These are phyloP conservation scores for Aspergillus udagawae DNA, from an alignment of 2,329 filamentous ascomycete species.

Conservation along the genomic window DNA sequence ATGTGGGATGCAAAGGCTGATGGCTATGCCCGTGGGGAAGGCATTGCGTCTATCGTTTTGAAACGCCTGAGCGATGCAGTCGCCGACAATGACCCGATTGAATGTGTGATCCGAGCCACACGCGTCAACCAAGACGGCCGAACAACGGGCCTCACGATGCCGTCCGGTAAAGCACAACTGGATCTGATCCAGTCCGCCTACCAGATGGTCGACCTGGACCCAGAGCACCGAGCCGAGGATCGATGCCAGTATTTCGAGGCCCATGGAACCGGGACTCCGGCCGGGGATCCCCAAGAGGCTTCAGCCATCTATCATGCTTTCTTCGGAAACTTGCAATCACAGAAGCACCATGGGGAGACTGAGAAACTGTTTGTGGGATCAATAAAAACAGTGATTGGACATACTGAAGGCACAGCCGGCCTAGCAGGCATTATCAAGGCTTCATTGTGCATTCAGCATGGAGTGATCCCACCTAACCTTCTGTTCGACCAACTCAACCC, in stretches of 20 bases:
- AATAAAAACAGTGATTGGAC: too few species aligned
- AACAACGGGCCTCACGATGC: conserved; percentile 1
- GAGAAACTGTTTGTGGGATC: too few species aligned
- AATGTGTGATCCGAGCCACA: conserved; percentile 25
- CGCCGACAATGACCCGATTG: conserved; percentile 24
- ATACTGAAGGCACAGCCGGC: conserved; percentile 11
- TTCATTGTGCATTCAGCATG: conserved; percentile 11
- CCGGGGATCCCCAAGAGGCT: conserved; percentile 8
- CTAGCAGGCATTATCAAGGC: conserved; percentile 16
- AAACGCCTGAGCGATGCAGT: conserved; percentile 27
- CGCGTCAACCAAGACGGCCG: conserved; percentile 21
- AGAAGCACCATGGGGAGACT: too few species aligned
- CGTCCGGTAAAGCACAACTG: background rate
- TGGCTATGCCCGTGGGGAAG: conserved; percentile 31
- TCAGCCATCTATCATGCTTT: conserved; percentile 4
- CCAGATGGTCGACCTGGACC: background rate
- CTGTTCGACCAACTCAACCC: conserved; percentile 22
- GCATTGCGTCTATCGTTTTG: conserved; percentile 24
- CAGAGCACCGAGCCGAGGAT: background rate
- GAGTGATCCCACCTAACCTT: conserved; percentile 12
- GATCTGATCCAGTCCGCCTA: conserved; percentile 4
- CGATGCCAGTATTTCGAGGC: conserved; percentile 2
- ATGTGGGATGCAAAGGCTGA: conserved; percentile 24
- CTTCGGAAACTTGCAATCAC: background rate
- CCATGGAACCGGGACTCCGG: conserved; percentile 9